Base-by-base conservation (phyloP, 768 basidiomycete genomes). In the Suillus clintonianus region DNA sequence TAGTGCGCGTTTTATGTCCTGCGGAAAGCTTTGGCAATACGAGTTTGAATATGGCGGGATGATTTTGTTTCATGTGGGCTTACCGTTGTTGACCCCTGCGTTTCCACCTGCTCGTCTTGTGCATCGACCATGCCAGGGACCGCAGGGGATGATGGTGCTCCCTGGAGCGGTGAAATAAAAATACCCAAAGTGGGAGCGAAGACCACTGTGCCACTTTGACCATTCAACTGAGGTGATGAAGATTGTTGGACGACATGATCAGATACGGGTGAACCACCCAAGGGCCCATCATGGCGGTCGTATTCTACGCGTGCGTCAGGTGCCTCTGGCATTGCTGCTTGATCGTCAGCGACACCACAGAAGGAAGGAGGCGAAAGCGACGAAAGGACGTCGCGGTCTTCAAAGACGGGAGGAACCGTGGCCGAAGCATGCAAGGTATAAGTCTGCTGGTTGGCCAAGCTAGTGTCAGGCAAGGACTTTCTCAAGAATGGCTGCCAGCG, bases 401-500 rank as follows among this genome's bases (percentile, higher is more conserved):
- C 56, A 41, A 41, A 41, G 39, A 7, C 54, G n/a, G 34, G 37
- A 57, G 39, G 56, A 27, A 57, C 19, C 6, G 56, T 13, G 19
- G 17, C 11, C 4, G 56, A 27, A 39, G 56, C 17, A 30, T 30
- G 9, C 6, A 57, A 19, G 17, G 5, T 24, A 41, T 13, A 24
- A 30, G 24, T 57, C 22, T 17, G 39, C 24, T 11, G 17, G 39
- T 6, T 39, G 24, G 6, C 24, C 39, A 30, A 41, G 24, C 56
- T 13, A 27, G 11, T 17, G 7, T 30, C 56, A 41, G 27, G 24
- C 24, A 57, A 57, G 4, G 24, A 19, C 19, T 57, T 77, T 59
- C 68, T 67, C 63, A 78, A 70, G 66, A 88, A 89, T 10, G 82
- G 82, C 53, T 76, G 72, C 88, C 88, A 89, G 59, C 70, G 79